Evolutionary conservation across 2,329 filamentous ascomycete genomes (phyloP), one percentile per base, ranked within the genome.

Genomic region (Ascochyta pisi): DNA sequence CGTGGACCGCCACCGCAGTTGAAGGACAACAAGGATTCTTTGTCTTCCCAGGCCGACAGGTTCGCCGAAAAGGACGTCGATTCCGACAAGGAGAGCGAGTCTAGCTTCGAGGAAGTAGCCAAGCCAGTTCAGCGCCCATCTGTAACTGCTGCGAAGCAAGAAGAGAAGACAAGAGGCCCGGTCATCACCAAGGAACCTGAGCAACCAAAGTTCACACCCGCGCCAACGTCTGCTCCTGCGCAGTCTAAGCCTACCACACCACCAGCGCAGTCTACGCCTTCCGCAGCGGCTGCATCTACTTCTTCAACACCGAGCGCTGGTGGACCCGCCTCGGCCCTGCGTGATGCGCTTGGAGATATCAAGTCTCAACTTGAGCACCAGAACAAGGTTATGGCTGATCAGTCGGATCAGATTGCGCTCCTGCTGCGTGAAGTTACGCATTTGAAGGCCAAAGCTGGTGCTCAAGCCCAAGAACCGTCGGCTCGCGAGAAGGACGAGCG

Each of bases 21-120:
- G 78, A 89, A 88, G 61, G 91, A 96, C 61, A 94, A 96, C 79
- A 92, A 95, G 75, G 85, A 85, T 26, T 96, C 92, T 12, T 95
- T 97, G 77, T 86, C 92, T 19, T 87, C 87, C 51, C 89, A 95
- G 82, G 93, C 92, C 9, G 87, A 85, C 74, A 96, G 91, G 77
- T 97, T 91, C 77, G 89, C 92, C 66, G 92, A 96, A 73, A 82
- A 89, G 24, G 85, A 87, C 6, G 84, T 84, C n/a, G 84, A 86
- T 0, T 77, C 79, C 2, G 79, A 81, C 2, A 82, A 85, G 16
- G 86, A 88, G 42, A 89, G 91, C 54, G 83, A 84, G 26, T 94
- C 91, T 1, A 91, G 89, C 77, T 97, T 97, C 64, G 93, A 97
- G 72, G 92, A 96, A 71, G 84, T 95, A 29, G 77, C 89, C 29